Evolutionary conservation across 2,329 filamentous ascomycete genomes (phyloP).

Genomic region (Colletotrichum sidae): DNA sequence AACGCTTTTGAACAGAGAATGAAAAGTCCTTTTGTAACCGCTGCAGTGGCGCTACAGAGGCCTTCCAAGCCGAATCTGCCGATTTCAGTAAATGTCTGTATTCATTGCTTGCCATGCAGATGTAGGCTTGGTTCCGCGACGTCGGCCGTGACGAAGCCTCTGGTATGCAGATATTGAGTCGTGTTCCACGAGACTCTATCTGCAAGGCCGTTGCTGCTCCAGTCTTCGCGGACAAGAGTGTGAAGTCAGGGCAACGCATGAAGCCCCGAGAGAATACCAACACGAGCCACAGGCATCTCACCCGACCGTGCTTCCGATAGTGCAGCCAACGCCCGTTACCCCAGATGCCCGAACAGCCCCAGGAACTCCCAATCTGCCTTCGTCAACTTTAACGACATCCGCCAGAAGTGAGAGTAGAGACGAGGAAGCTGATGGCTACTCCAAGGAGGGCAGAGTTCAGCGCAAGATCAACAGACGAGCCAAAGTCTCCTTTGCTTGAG

Average conservation of each 20-base stretch:
- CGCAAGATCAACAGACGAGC: not conserved
- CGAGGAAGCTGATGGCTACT: not conserved
- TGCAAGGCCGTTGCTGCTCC: not conserved
- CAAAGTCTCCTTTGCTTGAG: conserved; percentile 53
- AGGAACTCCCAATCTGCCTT: not conserved
- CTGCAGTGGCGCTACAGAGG: not conserved
- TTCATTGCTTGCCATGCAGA: conserved; percentile 11
- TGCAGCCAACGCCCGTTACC: not conserved
- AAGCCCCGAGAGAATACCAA: rapidly evolving
- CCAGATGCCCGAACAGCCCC: not conserved
- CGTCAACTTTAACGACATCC: not conserved
- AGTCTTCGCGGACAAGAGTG: not conserved
- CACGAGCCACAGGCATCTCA: not conserved
- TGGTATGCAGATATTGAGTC: conserved; percentile 2
- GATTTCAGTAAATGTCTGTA: conserved; percentile 5
- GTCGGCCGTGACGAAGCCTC: conserved; percentile 8
- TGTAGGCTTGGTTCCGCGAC: conserved; percentile 12
- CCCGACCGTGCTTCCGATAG: not conserved
- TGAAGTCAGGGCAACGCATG: rapidly evolving
- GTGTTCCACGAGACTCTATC: conserved; percentile 6
- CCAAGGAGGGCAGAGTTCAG: not conserved
- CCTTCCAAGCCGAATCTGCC: conserved; percentile 13
- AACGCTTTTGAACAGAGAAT: conserved; percentile 7
- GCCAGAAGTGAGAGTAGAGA: not conserved
- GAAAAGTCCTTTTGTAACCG: conserved; percentile 14